These are phyloP conservation scores for Fusarium lateritium DNA, from an alignment of 2,329 filamentous ascomycete species.

Conservation along the genomic window DNA sequence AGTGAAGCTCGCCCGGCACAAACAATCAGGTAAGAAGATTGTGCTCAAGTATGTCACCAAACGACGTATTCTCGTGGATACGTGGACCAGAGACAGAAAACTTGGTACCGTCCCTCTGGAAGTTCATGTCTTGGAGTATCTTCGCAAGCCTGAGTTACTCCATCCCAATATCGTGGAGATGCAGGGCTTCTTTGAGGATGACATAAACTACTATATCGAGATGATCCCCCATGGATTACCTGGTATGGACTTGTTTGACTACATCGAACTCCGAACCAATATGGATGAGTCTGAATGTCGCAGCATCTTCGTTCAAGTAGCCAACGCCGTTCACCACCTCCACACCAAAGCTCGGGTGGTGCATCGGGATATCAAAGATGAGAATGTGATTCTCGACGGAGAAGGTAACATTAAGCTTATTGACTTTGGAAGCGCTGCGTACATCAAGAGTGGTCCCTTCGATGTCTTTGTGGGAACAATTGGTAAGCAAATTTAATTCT, in stretches of 20 bases:
- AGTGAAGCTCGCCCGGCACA: slow-evolving; percentile 93
- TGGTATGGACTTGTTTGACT: slow-evolving; percentile 99
- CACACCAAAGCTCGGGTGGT: slow-evolving; percentile 93
- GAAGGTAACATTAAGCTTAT: slow-evolving; percentile 97
- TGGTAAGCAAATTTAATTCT: slow-evolving; percentile 70
- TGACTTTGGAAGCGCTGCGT: slow-evolving; percentile 97
- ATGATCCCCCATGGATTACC: slow-evolving; percentile 96
- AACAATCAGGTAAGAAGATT: slow-evolving; percentile 84
- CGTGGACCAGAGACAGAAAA: slow-evolving; percentile 94
- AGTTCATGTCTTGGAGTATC: slow-evolving; percentile 96
- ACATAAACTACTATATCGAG: slow-evolving; percentile 97
- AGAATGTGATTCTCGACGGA: slow-evolving; percentile 96
- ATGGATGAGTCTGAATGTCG: slow-evolving; percentile 97
- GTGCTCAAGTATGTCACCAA: slow-evolving; percentile 99
- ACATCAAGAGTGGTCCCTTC: slow-evolving; percentile 98
- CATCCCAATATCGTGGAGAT: slow-evolving; percentile 82
- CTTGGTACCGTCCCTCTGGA: slow-evolving; percentile 96
- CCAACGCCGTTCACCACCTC: slow-evolving; percentile 88
- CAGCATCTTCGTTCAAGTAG: slow-evolving; percentile 96
- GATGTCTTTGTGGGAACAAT: slow-evolving; percentile 99
- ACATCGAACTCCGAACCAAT: slow-evolving; percentile 94
- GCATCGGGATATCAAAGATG: slow-evolving; percentile 98
- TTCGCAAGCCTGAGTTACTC: slow-evolving; percentile 78
- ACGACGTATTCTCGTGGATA: slow-evolving; percentile 95
- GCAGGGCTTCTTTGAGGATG: slow-evolving; percentile 82